Evolutionary conservation across 352 stramenopile species (phyloP), one percentile per base, ranked within the genome.

Genomic region (Globisporangium solare): DNA sequence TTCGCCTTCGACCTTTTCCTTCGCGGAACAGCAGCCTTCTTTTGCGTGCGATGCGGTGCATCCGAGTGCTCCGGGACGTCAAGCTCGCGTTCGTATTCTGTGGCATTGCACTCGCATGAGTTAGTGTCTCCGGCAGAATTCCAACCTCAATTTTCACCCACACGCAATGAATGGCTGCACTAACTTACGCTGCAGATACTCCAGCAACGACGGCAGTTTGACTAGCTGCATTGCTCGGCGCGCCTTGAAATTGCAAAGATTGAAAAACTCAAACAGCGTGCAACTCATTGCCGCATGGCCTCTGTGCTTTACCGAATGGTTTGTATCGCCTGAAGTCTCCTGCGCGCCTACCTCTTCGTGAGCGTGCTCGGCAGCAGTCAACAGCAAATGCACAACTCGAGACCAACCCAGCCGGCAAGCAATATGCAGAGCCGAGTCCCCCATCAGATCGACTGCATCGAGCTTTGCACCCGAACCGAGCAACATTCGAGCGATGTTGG

Each of bases 371-470:
- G 70, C 62, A n/a, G 64, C 68, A 11, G 68, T 48, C n/a, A 91
- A 45, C 14, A 91, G 61, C 5, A 67, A 45, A 5, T 76, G 72
- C 11, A 79, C 74, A 31, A 86, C 60, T 8, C 60, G 68, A 24
- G 60, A 64, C 61, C 66, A 76, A 8, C 73, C 71, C 6, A 61
- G 22, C 6, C 80, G 74, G 55, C 76, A 81, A 8, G 78, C 76
- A 6, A 76, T 45, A 52, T 91, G 80, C 45, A 91, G 54, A 7
- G 76, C 39, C 11, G 76, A 76, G 51, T 91, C 80, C 1, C 74
- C 76, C 20, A 66, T 63, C 0, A 62, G n/a, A 50, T 92, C 76
- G 6, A 73, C 51, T 6, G 52, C 60, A 47, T 68, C 62, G 7
- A 86, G 48, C 7, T 42, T 56, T 18, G 79, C 77, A 18, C 79